Evolutionary conservation across 2,329 filamentous ascomycete genomes (phyloP), one percentile per base, ranked within the genome.

Genomic region (Diplodia corticola): DNA sequence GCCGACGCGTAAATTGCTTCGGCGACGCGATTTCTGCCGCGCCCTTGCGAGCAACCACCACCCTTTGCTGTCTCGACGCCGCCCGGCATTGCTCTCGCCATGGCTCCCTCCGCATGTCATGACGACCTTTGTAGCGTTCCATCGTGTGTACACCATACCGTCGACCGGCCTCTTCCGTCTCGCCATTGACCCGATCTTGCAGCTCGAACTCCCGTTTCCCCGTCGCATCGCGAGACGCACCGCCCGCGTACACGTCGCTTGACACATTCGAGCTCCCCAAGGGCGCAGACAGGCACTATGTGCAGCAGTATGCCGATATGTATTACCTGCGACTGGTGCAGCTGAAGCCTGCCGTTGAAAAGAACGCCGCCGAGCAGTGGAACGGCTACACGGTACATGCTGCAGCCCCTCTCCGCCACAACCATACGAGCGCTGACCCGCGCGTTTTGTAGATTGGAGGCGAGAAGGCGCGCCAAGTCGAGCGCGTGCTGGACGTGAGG

Each of bases 271-370:
- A 82, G 57, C 86, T 98, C 10, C 85, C 91, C 26, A 89, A 82
- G 69, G 85, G 85, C 28, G 78, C 82, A 49, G 79, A 83, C 40
- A 83, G 84, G 68, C 90, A 93, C 64, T 99, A 98, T 77, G 85
- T 93, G 77, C 95, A 98, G 77, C 95, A 99, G 80, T 99, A 91
- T 85, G 92, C 91, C 69, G 95, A 99, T 79, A 94, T 98, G 87
- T 99, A 99, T 84, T 99, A 97, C 76, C 78, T 97, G 71, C 91
- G 95, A 13, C 85, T 99, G 26, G 88, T 92, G 44, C 91, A 91
- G 79, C 87, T 99, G 76, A 97, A 94, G 79, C 91, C 93, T 10
- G 85, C 87, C 0, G 91, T 96, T 0, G 91, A 96, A 72, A 79
- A 86, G 69, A 84, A 91, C 60, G 94, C 93, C 0, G 79, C 81